Percentiles rank a stretch among this genome's conserved stretches.
These are phyloP conservation scores for Cucurbita moschata DNA, from an alignment of 306 rosid species.

Conservation along the genomic window DNA sequence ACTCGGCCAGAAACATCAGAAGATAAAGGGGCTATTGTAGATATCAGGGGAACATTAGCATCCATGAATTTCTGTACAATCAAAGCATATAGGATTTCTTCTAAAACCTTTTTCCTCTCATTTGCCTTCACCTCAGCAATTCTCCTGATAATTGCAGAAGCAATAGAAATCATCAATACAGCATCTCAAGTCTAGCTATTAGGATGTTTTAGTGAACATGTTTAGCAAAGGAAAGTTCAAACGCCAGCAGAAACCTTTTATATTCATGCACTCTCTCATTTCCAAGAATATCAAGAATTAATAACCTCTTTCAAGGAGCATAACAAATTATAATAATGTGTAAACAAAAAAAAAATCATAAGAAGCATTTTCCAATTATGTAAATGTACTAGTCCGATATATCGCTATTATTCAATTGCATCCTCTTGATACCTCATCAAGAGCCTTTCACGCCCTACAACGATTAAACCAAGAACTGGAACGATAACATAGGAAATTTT, in stretches of 20 bases:
- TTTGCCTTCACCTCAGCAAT: conserved; percentile 79
- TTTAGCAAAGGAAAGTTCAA: not conserved
- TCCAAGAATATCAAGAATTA: not conserved
- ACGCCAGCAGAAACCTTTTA: not conserved
- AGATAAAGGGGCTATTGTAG: conserved; percentile 30
- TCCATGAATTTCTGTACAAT: conserved; percentile 89
- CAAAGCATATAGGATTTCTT: conserved; percentile 70
- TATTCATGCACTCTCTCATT: not conserved
- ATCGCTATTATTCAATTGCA: not conserved
- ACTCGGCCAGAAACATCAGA: conserved; percentile 40
- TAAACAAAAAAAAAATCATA: not conserved
- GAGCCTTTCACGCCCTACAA: not conserved
- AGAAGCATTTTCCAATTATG: not conserved
- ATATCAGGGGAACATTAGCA: conserved; percentile 50
- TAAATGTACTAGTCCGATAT: not conserved
- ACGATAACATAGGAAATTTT: not conserved
- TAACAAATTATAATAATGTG: not conserved
- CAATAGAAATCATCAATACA: not conserved
- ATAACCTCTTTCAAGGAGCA: not conserved
- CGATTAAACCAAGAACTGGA: not conserved
- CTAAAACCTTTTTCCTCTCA: conserved; percentile 65
- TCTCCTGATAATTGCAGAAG: conserved; percentile 43
- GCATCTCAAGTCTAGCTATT: not conserved
- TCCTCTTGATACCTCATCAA: not conserved
- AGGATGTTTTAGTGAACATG: not conserved